Evolutionary conservation across 768 basidiomycete genomes (phyloP), one percentile per base, ranked within the genome.

Genomic region (Pulveroboletus sp.): DNA sequence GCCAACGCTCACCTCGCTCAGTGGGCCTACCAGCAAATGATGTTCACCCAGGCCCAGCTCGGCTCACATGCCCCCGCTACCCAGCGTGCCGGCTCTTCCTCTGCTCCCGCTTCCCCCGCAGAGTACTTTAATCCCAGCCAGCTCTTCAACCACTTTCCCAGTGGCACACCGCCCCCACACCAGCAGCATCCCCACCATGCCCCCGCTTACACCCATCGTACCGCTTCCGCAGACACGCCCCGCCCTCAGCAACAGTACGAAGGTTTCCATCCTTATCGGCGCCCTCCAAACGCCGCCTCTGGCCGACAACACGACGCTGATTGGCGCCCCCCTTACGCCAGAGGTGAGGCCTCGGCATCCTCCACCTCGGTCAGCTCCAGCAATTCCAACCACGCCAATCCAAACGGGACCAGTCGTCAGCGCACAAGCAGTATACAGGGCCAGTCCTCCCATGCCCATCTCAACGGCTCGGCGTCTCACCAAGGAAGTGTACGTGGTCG

Each of bases 1-100:
- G 82, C 85, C 55, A 85, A 85, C 44, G 86, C 85, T 55, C 80
- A 89, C 47, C 81, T 83, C 48, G 84, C 87, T 4, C 87, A 88
- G 66, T 92, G 90, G 89, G 87, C 89, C 32, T 92, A 92, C 70
- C 89, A 90, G 69, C 89, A 91, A 61, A 90, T 91, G 89, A 83
- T 92, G 82, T 86, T 81, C 82, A 83, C 75, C n/a, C 73, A 79
- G 56, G 63, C 64, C 9, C 64, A 65, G 54, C 67, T 75, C 59
- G 75, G 75, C 43, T 66, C 70, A 23, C 69, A 63, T 49, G 37
- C 57, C 1, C 59, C 62, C 16, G 8, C 51, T 6, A 32, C 53
- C 0, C 77, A 77, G 59, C 74, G 77, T 33, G 70, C 71, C 29
- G 62, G 62, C 36, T 65, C 73, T 41, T 65, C 70, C 35, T 64